Percentiles rank a stretch among this genome's conserved stretches.
Conservation (phyloP, 352 stramenopile species). For the Pythium monospermum region DNA sequence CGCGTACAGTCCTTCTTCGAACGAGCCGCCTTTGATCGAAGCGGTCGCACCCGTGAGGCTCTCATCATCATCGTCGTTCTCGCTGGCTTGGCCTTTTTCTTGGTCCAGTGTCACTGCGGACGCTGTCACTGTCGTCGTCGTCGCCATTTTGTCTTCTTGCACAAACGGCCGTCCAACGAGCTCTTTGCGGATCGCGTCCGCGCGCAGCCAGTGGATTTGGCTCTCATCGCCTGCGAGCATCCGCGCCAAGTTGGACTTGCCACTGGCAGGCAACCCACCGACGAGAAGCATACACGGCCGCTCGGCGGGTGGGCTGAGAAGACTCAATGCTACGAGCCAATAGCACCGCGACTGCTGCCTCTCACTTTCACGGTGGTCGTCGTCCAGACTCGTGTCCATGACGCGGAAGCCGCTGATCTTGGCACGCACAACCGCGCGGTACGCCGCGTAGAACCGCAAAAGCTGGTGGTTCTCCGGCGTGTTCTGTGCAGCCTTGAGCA, state of each 20-base stretch:
- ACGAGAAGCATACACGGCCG: constrained; percentile 55
- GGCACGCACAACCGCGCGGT: constrained; percentile 60
- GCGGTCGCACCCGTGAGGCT: constrained; percentile 6
- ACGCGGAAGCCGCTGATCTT: constrained; percentile 69
- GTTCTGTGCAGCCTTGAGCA: constrained; percentile 41
- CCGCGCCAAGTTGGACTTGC: constrained; percentile 54
- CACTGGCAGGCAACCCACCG: constrained; percentile 48
- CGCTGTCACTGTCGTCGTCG: background rate
- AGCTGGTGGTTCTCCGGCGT: constrained; percentile 43
- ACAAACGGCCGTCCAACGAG: constrained; percentile 19
- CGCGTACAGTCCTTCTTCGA: constrained; percentile 60
- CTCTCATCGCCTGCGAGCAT: constrained; percentile 44
- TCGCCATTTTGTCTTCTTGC: background rate
- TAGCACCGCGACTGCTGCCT: constrained; percentile 46
- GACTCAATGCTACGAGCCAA: constrained; percentile 58
- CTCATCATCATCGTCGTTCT: background rate
- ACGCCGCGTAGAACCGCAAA: constrained; percentile 58
- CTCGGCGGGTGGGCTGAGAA: constrained; percentile 34
- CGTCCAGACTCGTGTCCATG: constrained; percentile 40
- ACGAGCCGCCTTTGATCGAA: constrained; percentile 20
- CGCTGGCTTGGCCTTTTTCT: background rate
- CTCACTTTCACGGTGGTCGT: constrained; percentile 28
- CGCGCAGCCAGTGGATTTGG: constrained; percentile 46
- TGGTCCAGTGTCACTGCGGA: too few relatives aligned
- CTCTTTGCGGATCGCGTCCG: constrained; percentile 64